These are phyloP conservation scores for Globisporangium carolinianum DNA, from an alignment of 352 stramenopile genomes.

Conservation along the genomic window DNA sequence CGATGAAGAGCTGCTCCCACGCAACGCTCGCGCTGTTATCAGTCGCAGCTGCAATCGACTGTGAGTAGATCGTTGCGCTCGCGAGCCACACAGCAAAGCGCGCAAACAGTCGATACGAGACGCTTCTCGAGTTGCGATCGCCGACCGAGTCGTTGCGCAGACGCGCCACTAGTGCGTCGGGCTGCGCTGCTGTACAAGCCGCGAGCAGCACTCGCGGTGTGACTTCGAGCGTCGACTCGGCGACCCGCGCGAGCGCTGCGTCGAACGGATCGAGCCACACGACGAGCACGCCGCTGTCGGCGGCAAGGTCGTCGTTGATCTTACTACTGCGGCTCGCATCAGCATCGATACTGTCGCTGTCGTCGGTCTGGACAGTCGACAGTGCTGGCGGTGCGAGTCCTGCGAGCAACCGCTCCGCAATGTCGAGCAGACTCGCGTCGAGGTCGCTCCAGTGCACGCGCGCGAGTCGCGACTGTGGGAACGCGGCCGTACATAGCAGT, in stretches of 20 bases:
- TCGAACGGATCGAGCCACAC: slow-evolving; percentile 2
- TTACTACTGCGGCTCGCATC: not conserved
- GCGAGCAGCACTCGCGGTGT: too few species aligned
- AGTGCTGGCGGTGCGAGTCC: not conserved
- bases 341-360: not conserved
- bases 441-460: slow-evolving; percentile 11
- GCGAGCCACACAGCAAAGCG: slow-evolving; percentile 11
- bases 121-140: not conserved
- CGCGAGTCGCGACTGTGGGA: slow-evolving; percentile 14
- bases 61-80: slow-evolving; percentile 16
- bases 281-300: slow-evolving; percentile 7
- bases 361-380: not conserved
- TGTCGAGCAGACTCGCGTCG: slow-evolving; percentile 5
- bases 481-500: slow-evolving; percentile 31
- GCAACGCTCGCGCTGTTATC: slow-evolving; percentile 11
- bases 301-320: not conserved
- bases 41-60: slow-evolving; percentile 6
- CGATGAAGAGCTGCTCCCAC: slow-evolving; percentile 38
- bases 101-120: not conserved
- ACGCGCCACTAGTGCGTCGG: not conserved
- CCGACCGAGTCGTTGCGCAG: not conserved
- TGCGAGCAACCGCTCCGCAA: slow-evolving; percentile 3
- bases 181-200: not conserved
- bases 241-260: slow-evolving; percentile 1
- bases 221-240: slow-evolving; percentile 2